phyloP scores from a whole-genome alignment of 2,329 filamentous ascomycete species.

The Pleoardoris graminearum region DNA sequence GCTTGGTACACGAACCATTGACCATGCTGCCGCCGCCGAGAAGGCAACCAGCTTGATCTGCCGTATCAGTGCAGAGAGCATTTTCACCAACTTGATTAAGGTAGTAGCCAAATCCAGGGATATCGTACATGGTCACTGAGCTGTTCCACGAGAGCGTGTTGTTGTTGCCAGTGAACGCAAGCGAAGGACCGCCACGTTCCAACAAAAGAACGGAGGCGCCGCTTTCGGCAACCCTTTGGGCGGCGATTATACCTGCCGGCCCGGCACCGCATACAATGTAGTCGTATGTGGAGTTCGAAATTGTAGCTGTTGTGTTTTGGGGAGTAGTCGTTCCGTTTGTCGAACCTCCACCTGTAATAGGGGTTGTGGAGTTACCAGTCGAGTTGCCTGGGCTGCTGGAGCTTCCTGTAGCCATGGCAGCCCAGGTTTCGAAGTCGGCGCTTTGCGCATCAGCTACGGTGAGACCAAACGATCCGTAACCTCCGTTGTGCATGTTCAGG shows the following conservation, averaged over 20 bases:
- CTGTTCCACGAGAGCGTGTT: slow-evolving; percentile 39
- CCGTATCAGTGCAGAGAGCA: slow-evolving; percentile 63
- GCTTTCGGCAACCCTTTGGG: slow-evolving; percentile 63
- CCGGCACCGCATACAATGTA: slow-evolving; percentile 67
- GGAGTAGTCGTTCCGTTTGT: slow-evolving; percentile 18
- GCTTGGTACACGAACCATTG: slow-evolving; percentile 65
- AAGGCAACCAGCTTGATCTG: slow-evolving; percentile 71
- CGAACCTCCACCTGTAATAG: slow-evolving; percentile 30
- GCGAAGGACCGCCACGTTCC: slow-evolving; percentile 47
- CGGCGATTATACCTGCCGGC: slow-evolving; percentile 61
- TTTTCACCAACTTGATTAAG: slow-evolving; percentile 34
- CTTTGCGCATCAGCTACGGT: slow-evolving; percentile 33
- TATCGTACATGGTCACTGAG: slow-evolving; percentile 43
- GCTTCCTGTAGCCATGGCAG: slow-evolving; percentile 34
- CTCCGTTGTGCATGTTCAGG: slow-evolving; percentile 37
- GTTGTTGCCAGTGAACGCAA: slow-evolving; percentile 33
- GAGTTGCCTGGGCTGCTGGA: slow-evolving; percentile 12
- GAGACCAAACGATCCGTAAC: slow-evolving; percentile 40
- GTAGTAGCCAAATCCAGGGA: slow-evolving; percentile 43
- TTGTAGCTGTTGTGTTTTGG: slow-evolving; percentile 35
- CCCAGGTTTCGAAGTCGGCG: slow-evolving; percentile 40
- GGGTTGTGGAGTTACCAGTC: slow-evolving; percentile 19
- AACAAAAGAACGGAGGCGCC: slow-evolving; percentile 66
- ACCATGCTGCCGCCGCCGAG: slow-evolving; percentile 68
- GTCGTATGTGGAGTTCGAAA: slow-evolving; percentile 55